phyloP scores from a whole-genome alignment of 2,329 filamentous ascomycete genomes.

The Pseudocercospora eumusae region DNA sequence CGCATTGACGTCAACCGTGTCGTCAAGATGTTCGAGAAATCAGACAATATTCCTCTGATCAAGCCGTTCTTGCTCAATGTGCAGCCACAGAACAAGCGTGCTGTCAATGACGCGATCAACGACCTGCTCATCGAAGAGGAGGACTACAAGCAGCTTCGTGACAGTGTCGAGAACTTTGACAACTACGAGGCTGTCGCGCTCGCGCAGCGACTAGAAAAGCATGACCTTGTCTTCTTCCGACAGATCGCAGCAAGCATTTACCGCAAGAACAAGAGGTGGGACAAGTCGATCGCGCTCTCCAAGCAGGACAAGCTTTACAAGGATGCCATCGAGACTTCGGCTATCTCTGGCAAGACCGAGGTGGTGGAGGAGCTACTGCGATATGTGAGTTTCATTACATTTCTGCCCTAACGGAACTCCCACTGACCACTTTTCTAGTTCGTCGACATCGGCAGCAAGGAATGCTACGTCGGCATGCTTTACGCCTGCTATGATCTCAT shows the following conservation, averaged over 20 bases:
- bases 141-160: constrained; percentile 96
- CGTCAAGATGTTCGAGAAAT: constrained; percentile 98
- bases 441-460: constrained; percentile 96
- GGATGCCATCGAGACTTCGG: constrained; percentile 96
- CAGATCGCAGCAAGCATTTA: constrained; percentile 98
- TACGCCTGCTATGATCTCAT: constrained; percentile 98
- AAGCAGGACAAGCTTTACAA: constrained; percentile 99
- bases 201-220: constrained; percentile 89
- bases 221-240: constrained; percentile 98
- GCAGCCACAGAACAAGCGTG: constrained; percentile 95
- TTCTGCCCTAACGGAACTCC: neutral
- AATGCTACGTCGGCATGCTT: constrained; percentile 99
- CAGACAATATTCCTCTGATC: constrained; percentile 95
- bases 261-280: constrained; percentile 99
- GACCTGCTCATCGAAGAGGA: constrained; percentile 97
- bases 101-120: constrained; percentile 97
- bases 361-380: constrained; percentile 93
- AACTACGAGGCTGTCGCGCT: constrained; percentile 97
- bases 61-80: constrained; percentile 98
- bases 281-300: constrained; percentile 94
- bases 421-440: constrained; percentile 64
- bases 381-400: constrained; percentile 71
- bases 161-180: constrained; percentile 98
- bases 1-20: constrained; percentile 98
- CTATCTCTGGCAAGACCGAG: constrained; percentile 84